These are phyloP conservation scores for Didymella glomerata DNA, from an alignment of 2,329 filamentous ascomycete genomes.

Conservation along the genomic window DNA sequence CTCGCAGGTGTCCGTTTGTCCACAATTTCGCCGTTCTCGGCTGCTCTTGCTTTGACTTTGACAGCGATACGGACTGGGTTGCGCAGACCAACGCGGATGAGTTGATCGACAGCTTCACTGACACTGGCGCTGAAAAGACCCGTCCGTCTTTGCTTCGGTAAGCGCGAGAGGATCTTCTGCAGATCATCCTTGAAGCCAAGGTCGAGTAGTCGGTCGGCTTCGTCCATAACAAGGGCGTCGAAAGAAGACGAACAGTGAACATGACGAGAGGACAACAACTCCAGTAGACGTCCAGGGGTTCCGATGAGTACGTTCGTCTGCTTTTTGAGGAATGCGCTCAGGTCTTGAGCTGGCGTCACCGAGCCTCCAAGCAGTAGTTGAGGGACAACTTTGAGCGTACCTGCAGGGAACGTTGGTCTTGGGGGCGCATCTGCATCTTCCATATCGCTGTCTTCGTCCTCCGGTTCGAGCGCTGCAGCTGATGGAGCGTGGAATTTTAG, in stretches of 20 bases:
- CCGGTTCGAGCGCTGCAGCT: slow-evolving; percentile 68
- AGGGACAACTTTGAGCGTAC: slow-evolving; percentile 72
- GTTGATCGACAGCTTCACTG: slow-evolving; percentile 92
- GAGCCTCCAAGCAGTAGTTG: slow-evolving; percentile 83
- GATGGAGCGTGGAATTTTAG: slow-evolving; percentile 85
- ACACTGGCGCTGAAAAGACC: slow-evolving; percentile 95
- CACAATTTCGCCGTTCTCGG: slow-evolving; percentile 68
- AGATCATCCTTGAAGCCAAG: slow-evolving; percentile 93
- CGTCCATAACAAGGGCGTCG: slow-evolving; percentile 90
- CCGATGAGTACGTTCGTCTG: slow-evolving; percentile 90
- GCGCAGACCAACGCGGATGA: slow-evolving; percentile 88
- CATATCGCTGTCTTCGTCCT: slow-evolving; percentile 55
- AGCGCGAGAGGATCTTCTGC: slow-evolving; percentile 79
- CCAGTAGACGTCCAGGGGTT: slow-evolving; percentile 88
- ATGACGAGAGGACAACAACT: slow-evolving; percentile 84
- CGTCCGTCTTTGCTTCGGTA: slow-evolving; percentile 93
- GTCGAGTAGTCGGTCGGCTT: slow-evolving; percentile 91
- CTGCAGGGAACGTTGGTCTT: slow-evolving; percentile 54
- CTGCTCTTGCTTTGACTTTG: slow-evolving; percentile 72
- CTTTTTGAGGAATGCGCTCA: slow-evolving; percentile 82
- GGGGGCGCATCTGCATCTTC: slow-evolving; percentile 51
- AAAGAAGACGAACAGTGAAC: slow-evolving; percentile 91
- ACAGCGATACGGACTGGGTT: slow-evolving; percentile 96
- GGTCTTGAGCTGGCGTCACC: slow-evolving; percentile 82
- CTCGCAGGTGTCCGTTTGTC: slow-evolving; percentile 91